A percentile compares a stretch with the other conserved stretches of the same genome.
phyloP scores from a whole-genome alignment of 2,329 filamentous ascomycete genomes.

The Colletotrichum sp. region DNA sequence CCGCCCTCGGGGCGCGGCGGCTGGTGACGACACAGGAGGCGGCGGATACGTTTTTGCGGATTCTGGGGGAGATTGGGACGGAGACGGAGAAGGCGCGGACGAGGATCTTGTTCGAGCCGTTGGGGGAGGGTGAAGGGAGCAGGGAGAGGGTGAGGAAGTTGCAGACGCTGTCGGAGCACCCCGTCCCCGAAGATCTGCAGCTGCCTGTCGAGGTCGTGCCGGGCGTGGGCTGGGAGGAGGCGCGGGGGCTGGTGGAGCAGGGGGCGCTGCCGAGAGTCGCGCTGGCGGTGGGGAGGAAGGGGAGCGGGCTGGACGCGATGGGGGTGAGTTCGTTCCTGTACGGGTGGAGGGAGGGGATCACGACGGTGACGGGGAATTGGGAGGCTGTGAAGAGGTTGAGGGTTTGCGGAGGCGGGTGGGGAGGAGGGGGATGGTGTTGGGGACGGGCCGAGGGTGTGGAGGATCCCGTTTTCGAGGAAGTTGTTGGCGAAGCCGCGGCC shows the following conservation, averaged over 20 bases:
- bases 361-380: constrained; percentile 45
- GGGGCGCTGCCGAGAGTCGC: constrained; percentile 36
- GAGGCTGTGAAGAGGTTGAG: constrained; percentile 30
- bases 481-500: constrained; percentile 16
- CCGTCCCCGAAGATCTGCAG: constrained; percentile 34
- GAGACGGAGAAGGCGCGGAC: constrained; percentile 39
- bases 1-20: constrained; percentile 33
- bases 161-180: constrained; percentile 34
- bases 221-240: constrained; percentile 29
- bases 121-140: neutral
- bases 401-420: neutral
- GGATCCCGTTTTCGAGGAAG: constrained; percentile 21
- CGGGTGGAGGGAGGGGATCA: constrained; percentile 38
- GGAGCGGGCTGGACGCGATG: constrained; percentile 37
- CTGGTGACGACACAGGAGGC: constrained; percentile 43
- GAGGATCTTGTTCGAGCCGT: constrained; percentile 29
- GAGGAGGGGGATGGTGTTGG: neutral
- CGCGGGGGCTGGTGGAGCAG: constrained; percentile 28
- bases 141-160: constrained; percentile 29
- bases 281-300: constrained; percentile 32
- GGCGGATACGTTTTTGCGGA: constrained; percentile 41
- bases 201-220: constrained; percentile 37
- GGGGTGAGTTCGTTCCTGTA: constrained; percentile 45
- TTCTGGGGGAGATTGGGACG: constrained; percentile 41
- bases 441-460: constrained; percentile 19